Evolutionary conservation across 805 yeast species (phyloP), one percentile per base, ranked within the genome.

Genomic region (Isabelozyma heimii): DNA sequence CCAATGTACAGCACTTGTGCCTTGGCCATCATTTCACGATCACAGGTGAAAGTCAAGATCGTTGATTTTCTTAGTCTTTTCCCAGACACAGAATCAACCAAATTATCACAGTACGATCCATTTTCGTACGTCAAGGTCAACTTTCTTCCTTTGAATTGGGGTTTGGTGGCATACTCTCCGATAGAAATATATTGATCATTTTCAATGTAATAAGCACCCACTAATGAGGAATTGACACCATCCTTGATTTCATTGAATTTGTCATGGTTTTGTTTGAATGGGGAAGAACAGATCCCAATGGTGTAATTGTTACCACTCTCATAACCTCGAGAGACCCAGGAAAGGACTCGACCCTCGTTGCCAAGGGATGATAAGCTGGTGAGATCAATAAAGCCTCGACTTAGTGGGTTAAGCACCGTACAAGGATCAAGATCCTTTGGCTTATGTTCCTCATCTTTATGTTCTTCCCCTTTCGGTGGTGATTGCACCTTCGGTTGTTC

Each of bases 1-100:
- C 94, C 94, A 30, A 90, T 77, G 62, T 77, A 89, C 14, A 87
- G 77, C 0, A 89, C 72, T 35, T 81, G 73, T 0, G 91, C 94
- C 51, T 80, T 80, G 5, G 80, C 67, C 61, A 80, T 65, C 59
- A 87, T 80, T 45, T 87, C 92, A 51, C 88, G 76, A 65, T 89
- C 96, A 66, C 97, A 90, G 12, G 84, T 78, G 54, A 90, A 87
- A 17, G 88, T 78, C 43, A 90, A 61, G 3, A 88, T 64, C 0
- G 95, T 80, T 2, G 91, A 82, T 58, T 79, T 85, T 44, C 82
- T 72, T 43, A 79, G 50, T 37, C 73, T 77, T 44, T 75, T 66
- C 0, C 87, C 85, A 4, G 67, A 62, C 37, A 54, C 58, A 6
- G 56, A 52, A 49, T 77, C 73, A 16, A 78, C 54, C 5, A 70